These are phyloP conservation scores for Wallacemonas rigidus DNA, from an alignment of 208 protist genomes.

Conservation along the genomic window DNA sequence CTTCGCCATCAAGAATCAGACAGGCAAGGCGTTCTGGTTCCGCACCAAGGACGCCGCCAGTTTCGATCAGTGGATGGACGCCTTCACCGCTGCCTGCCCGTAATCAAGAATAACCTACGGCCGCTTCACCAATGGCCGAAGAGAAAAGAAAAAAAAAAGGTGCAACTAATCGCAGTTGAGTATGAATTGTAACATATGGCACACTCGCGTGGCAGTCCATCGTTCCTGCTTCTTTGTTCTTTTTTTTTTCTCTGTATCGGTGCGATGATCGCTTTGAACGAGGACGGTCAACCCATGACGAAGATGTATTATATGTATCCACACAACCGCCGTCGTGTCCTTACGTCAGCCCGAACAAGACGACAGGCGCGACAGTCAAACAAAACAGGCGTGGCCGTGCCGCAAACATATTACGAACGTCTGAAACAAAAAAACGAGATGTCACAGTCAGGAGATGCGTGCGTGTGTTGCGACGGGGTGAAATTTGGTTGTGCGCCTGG, in stretches of 20 bases:
- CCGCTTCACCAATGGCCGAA: background rate
- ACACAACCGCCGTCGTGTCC: too few relatives aligned
- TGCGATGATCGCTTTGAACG: too few relatives aligned
- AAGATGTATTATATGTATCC: too few relatives aligned
- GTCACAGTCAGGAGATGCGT: background rate
- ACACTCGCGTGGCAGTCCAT: background rate
- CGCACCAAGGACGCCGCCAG: slow-evolving; percentile 41
- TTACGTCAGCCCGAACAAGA: too few relatives aligned
- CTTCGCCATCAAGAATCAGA: slow-evolving; percentile 86
- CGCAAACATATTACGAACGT: too few relatives aligned
- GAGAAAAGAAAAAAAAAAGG: background rate
- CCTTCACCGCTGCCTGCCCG: slow-evolving; percentile 62
- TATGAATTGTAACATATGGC: background rate
- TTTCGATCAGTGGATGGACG: slow-evolving; percentile 65
- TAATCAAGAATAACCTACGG: slow-evolving; percentile 4
- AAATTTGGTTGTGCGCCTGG: too few relatives aligned
- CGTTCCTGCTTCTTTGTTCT: too few relatives aligned
- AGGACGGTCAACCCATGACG: too few relatives aligned
- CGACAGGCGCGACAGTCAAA: too few relatives aligned
- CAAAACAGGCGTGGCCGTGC: too few relatives aligned
- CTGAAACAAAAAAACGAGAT: background rate
- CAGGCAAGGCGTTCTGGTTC: slow-evolving; percentile 84
- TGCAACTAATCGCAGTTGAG: background rate
- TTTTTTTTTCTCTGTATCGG: too few relatives aligned
- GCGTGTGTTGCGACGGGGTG: background rate